phyloP scores from a whole-genome alignment of 495 filamentous ascomycete genomes.

The Durotheca rogersii region DNA sequence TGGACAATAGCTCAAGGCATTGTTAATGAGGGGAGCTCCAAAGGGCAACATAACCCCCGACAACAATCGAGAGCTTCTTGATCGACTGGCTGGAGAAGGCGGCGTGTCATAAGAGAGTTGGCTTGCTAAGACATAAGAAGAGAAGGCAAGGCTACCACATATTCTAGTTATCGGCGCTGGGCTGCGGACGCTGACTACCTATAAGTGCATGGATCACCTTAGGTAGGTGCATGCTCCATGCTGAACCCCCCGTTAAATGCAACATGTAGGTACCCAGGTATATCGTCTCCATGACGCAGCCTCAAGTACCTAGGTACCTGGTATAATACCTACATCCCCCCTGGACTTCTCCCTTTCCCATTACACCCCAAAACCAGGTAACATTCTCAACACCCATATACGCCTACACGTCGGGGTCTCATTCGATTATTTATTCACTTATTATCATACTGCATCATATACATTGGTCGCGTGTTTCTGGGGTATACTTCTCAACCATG shows the following conservation, averaged over 20 bases:
- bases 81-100: background rate
- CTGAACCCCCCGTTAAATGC: background rate
- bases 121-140: background rate
- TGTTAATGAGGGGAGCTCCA: slow-evolving; percentile 4
- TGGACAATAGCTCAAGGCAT: slow-evolving; percentile 23
- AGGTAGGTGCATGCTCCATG: no score
- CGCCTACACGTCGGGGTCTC: no score
- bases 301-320: slow-evolving; percentile 2
- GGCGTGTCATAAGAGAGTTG: background rate
- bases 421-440: slow-evolving; percentile 32
- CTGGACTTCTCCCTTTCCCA: no score
- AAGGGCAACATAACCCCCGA: slow-evolving; percentile 11
- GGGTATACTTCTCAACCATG: slow-evolving; percentile 35
- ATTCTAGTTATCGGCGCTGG: no score
- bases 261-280: background rate
- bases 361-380: no score
- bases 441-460: slow-evolving; percentile 44
- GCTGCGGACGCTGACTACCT: no score
- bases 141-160: slow-evolving; percentile 21
- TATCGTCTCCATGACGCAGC: no score
- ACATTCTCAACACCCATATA: no score
- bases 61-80: background rate
- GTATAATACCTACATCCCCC: no score
- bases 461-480: slow-evolving; percentile 36
- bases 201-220: no score